A percentile compares a stretch with the other conserved stretches of the same genome.
These are phyloP conservation scores for Anthracocystis setariae DNA, from an alignment of 1,284 basidiomycete genomes.

Conservation along the genomic window DNA sequence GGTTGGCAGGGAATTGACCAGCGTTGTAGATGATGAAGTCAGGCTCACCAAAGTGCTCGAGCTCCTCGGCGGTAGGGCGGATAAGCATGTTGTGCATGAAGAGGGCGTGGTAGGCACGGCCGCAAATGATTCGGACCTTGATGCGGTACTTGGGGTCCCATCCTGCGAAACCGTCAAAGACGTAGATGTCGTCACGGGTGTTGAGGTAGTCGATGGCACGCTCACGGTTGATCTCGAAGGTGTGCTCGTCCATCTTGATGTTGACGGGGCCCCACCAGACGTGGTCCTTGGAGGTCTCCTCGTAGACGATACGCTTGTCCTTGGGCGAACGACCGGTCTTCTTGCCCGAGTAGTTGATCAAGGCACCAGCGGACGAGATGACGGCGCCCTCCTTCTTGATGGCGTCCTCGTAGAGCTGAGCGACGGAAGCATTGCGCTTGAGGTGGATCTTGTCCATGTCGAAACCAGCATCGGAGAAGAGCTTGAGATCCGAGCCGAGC, in stretches of 20 bases:
- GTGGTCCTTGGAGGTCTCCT: constrained; percentile 95
- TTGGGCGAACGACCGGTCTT: constrained; percentile 98
- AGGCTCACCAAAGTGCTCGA: constrained; percentile 94
- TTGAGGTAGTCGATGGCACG: constrained; percentile 99
- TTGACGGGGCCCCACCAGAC: constrained; percentile 99
- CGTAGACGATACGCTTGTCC: constrained; percentile 99
- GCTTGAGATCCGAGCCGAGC: constrained; percentile 80
- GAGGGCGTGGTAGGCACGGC: constrained; percentile 97
- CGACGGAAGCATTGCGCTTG: constrained; percentile 94
- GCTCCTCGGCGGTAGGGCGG: constrained; percentile 92
- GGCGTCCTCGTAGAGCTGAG: constrained; percentile 97
- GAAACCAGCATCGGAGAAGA: constrained; percentile 99
- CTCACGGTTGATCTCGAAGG: constrained; percentile 99
- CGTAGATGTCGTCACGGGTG: constrained; percentile 95
- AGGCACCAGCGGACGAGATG: constrained; percentile 91
- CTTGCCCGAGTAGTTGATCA: constrained; percentile 99
- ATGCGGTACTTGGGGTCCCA: constrained; percentile 99
- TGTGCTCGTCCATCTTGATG: constrained; percentile 98
- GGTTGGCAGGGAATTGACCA: constrained; percentile 99
- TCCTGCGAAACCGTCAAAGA: constrained; percentile 97
- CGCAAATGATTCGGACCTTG: constrained; percentile 99
- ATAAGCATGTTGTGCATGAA: constrained; percentile 98
- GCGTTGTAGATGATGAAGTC: constrained; percentile 99
- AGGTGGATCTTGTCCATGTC: constrained; percentile 77
- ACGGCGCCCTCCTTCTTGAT: constrained; percentile 97